Evolutionary conservation across 371 early-diverging fungal species (phyloP).

Genomic region (Mortierella sp.): DNA sequence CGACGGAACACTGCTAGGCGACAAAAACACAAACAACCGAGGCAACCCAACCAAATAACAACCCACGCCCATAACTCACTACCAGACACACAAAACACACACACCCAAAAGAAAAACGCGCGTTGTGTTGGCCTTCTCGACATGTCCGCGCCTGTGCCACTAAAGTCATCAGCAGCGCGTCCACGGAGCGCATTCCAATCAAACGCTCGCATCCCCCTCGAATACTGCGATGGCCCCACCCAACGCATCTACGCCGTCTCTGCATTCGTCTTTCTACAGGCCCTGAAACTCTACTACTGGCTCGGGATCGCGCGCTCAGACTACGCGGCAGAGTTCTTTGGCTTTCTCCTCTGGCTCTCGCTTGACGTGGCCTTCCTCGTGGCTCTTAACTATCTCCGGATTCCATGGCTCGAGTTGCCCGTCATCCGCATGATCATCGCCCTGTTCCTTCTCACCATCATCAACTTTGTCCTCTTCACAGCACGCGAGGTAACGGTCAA

Average conservation of each 20-base stretch:
- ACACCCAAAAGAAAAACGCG: neutral
- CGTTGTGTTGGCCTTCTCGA: slow-evolving; percentile 1
- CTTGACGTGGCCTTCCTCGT: slow-evolving; percentile 42
- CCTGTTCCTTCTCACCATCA: slow-evolving; percentile 30
- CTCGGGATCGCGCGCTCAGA: slow-evolving; percentile 38
- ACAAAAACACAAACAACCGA: too few relatives aligned
- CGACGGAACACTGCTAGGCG: too few relatives aligned
- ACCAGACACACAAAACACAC: too few relatives aligned
- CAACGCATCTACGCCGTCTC: slow-evolving; percentile 49
- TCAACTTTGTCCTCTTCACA: slow-evolving; percentile 51
- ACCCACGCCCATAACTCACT: too few relatives aligned
- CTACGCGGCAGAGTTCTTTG: slow-evolving; percentile 55
- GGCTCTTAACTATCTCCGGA: slow-evolving; percentile 45
- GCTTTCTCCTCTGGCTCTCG: slow-evolving; percentile 46
- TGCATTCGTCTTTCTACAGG: slow-evolving; percentile 41
- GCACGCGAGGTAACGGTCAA: slow-evolving; percentile 35
- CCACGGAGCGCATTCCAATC: slow-evolving; percentile 38
- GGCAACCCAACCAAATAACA: too few relatives aligned
- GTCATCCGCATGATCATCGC: slow-evolving; percentile 39
- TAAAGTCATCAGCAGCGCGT: slow-evolving; percentile 36
- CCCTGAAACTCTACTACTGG: slow-evolving; percentile 46
- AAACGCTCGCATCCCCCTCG: slow-evolving; percentile 49
- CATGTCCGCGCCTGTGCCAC: slow-evolving; percentile 34
- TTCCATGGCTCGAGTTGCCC: slow-evolving; percentile 54
- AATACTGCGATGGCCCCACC: slow-evolving; percentile 53